These are phyloP conservation scores for Lactifluus hygrophoroides DNA, from an alignment of 768 basidiomycete species.

Conservation along the genomic window DNA sequence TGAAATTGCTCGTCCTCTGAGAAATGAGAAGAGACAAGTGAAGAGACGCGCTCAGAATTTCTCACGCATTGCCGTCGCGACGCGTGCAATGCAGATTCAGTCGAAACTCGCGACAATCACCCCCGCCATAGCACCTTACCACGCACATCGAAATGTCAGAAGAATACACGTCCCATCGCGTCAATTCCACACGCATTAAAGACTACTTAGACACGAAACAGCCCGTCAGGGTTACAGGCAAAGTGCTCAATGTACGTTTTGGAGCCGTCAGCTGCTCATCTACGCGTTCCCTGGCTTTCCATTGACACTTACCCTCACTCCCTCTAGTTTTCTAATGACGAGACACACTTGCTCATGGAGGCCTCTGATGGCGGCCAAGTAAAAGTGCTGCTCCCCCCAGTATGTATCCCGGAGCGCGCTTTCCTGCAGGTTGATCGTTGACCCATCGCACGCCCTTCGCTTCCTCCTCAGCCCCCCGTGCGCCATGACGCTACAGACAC, in stretches of 20 bases:
- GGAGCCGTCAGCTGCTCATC: neutral
- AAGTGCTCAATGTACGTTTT: slow-evolving; percentile 15
- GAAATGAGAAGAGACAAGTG: no score
- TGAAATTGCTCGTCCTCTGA: no score
- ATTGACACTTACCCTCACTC: neutral
- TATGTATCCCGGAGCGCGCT: neutral
- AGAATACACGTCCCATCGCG: slow-evolving; percentile 9
- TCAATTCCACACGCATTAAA: slow-evolving; percentile 14
- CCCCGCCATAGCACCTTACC: neutral
- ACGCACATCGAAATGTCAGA: neutral
- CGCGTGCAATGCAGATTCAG: no score
- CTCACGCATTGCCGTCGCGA: neutral
- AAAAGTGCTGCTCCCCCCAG: slow-evolving; percentile 2
- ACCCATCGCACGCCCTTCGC: no score
- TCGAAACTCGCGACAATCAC: no score
- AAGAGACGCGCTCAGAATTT: no score
- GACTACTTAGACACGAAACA: slow-evolving; percentile 5
- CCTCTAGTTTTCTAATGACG: slow-evolving; percentile 11
- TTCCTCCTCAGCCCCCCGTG: neutral
- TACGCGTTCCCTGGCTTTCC: neutral
- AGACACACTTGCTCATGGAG: slow-evolving; percentile 13
- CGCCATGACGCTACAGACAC: slow-evolving; percentile 39
- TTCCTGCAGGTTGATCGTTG: neutral
- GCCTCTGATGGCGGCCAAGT: slow-evolving; percentile 17
- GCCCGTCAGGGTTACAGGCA: slow-evolving; percentile 14